Base-by-base conservation (phyloP, 306 rosid genomes). In the Prosopis cineraria region DNA sequence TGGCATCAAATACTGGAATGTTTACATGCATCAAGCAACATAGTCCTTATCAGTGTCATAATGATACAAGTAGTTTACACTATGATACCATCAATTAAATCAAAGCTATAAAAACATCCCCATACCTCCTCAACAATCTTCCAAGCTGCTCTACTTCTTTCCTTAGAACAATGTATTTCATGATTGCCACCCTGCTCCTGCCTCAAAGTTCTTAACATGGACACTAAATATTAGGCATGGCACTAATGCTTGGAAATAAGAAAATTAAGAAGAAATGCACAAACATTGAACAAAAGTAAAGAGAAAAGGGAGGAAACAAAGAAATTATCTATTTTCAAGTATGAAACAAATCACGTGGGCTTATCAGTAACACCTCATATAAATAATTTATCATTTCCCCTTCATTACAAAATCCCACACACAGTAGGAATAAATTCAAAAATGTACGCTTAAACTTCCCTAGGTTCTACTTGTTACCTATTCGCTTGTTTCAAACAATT, bases 101-200 rank as follows among this genome's bases (percentile, higher is more conserved):
- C 48, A 79, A 8, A n/a, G 40, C 31, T 60, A 55, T 64, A 55
- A 55, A 56, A 40, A 17, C 52, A 45, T 47, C 65, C 40, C n/a
- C 45, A 37, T 82, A 87, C 91, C 88, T 87, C 88, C 85, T 85
- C 87, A 77, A 85, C 80, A 41, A 87, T 87, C 72, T 80, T 82
- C 91, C 82, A 78, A 50, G 91, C 91, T 70, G 60, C 74, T 79
- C 86, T 82, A 80, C 91, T 87, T 79, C 91, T 87, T 80, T 85
- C 91, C 71, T 88, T 85, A 48, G 91, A 87, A 58, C 91, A 87
- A 78, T 85, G 87, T 85, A 80, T 78, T 56, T 75, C 87, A 78
- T 82, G 82, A 82, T 73, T n/a, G n/a, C n/a, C 13, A 67, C 39
- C 79, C 30, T 53, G 78, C 69, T 80, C 85, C 80, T 48, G 82